Conservation (phyloP, 106 monocot species). For the Amphibolis antarctica region DNA sequence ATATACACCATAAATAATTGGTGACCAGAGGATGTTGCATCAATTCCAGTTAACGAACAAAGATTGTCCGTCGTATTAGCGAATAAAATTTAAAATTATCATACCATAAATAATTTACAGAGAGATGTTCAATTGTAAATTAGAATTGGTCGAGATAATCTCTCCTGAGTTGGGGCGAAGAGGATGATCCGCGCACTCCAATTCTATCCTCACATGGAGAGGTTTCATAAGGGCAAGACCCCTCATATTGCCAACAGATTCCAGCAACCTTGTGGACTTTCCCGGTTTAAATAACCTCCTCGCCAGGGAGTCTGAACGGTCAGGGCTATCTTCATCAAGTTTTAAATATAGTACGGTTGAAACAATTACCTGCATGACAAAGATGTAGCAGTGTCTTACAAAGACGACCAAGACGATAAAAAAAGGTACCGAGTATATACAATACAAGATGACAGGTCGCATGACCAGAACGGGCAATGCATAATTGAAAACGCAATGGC, state of each 20-base stretch:
- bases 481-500: too few relatives aligned
- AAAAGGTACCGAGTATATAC: too few relatives aligned
- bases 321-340: slow-evolving; percentile 7
- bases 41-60: too few relatives aligned
- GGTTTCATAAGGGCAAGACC: slow-evolving; percentile 47
- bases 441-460: too few relatives aligned
- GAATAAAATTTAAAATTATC: too few relatives aligned
- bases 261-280: slow-evolving; percentile 29
- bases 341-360: slow-evolving; percentile 65
- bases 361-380: slow-evolving; percentile 38
- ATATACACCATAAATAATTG: too few relatives aligned
- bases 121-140: slow-evolving; percentile 33
- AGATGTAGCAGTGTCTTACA: background rate
- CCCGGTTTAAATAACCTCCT: slow-evolving; percentile 7
- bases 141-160: slow-evolving; percentile 40
- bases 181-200: slow-evolving; percentile 66
- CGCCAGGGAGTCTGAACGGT: slow-evolving; percentile 2
- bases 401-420: background rate
- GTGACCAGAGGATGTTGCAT: too few relatives aligned
- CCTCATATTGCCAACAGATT: slow-evolving; percentile 23
- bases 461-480: too few relatives aligned
- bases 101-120: too few relatives aligned
- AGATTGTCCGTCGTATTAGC: too few relatives aligned
- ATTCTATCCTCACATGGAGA: slow-evolving; percentile 41
- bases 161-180: slow-evolving; percentile 30